Base-by-base conservation (phyloP, 2,329 filamentous ascomycete species). In the Diplodia sapinea region DNA sequence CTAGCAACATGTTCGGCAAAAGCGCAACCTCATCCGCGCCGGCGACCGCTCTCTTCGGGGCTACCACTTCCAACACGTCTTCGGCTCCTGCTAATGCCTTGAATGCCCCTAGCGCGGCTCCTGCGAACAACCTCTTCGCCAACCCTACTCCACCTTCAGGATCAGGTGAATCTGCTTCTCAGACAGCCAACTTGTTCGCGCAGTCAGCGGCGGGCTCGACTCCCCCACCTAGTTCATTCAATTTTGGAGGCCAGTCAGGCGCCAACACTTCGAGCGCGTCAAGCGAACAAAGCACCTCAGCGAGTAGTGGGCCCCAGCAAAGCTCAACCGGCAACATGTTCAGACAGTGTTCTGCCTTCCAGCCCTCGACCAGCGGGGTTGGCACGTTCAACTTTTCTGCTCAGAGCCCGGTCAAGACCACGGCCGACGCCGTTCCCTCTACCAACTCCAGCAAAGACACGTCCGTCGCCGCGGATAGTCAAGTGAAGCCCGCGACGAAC, bases 161-260 rank as follows among this genome's bases (percentile, higher is more conserved):
- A 36, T 54, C 50, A 17, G 52, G 13, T 29, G n/a, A 31, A n/a
- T n/a, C 49, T 23, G 26, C 50, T 29, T 47, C 33, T 23, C 55
- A 59, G 43, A 23, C 62, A n/a, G 11, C 62, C 11, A 65, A 65
- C 23, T 11, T 54, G 20, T 65, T 65, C 49, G 20, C 40, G 17
- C 49, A 65, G 47, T 52, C 61, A 23, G 40, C 31, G 4, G 38
- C 49, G 8, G n/a, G 26, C 17, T 36, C 62, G 12, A 36, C 47
- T 7, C 62, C 62, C 15, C 29, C 31, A 17, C 26, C 62, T n/a
- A 36, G 31, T 17, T 40, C 52, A 12, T 65, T 65, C 33, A 29
- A 40, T 50, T 66, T 66, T 26, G 47, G 62, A 36, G 17, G 31
- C n/a, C 61, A 64, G 49, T 3, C 23, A 15, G 23, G 23, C n/a